Evolutionary conservation across 2,329 filamentous ascomycete genomes (phyloP), one percentile per base, ranked within the genome.

Genomic region (Venturia aucupariae): DNA sequence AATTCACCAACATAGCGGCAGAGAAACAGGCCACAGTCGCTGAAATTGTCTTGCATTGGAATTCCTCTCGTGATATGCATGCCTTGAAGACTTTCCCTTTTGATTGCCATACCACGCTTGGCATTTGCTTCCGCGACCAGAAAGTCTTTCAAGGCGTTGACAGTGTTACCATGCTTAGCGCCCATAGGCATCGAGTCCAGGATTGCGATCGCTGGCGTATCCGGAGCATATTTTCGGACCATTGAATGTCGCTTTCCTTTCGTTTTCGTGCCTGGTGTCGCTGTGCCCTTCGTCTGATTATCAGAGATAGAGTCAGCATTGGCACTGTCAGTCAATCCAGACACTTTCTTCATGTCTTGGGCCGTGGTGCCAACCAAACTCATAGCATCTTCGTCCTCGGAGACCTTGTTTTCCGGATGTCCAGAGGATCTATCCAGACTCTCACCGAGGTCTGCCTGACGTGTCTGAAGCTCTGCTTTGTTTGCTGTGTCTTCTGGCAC

Each of bases 21-120:
- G 3, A 97, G 78, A 69, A 89, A 99, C 0, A 97, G 78, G 10
- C 94, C 94, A 71, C 94, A 99, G 72, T 99, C 94, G 67, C 85
- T 92, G 69, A 83, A 89, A 71, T 99, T 97, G 60, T 84, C 77
- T 74, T 99, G 94, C 66, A 83, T 77, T 0, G 94, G 93, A 17
- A 97, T 87, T 8, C 82, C 80, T 66, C 84, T 62, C 44, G 71
- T 88, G 4, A 90, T 90, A 46, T 86, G 91, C 79, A 90, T 86
- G 4, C 84, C 85, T 67, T 79, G 78, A 64, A 85, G 75, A 13
- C 75, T 69, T 5, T 73, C 74, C n/a, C 74, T 72, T 13, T 79
- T 72, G 17, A 83, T 76, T 5, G 78, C 73, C 67, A 82, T 75
- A 17, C 75, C 73, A n/a, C 78, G 79, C 70, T 85, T 94, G 79